Percentiles rank a stretch among this genome's conserved stretches.
These are phyloP conservation scores for Straminergon stramineum DNA, from an alignment of 225 moss, liverwort and hornwort species.

Conservation along the genomic window DNA sequence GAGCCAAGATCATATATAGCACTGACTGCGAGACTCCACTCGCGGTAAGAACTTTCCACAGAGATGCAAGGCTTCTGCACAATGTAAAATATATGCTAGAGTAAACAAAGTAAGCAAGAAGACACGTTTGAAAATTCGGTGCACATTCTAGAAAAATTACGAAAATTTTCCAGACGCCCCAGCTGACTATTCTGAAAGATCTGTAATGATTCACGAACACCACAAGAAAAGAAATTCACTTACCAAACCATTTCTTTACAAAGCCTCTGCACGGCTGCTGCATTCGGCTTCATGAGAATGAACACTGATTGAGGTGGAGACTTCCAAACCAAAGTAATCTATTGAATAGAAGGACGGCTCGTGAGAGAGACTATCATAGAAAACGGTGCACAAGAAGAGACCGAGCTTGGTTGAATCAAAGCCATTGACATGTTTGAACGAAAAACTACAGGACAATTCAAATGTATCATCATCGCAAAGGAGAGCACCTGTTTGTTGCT, in stretches of 20 bases:
- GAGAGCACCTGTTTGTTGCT: conserved; percentile 70
- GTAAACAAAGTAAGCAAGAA: not conserved
- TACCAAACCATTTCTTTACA: conserved; percentile 85
- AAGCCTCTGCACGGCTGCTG: conserved; percentile 46
- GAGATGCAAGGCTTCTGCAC: not conserved
- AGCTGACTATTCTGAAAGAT: not conserved
- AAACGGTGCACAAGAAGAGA: not conserved
- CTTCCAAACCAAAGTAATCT: conserved; percentile 90
- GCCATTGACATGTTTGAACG: not conserved
- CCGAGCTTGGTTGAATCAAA: not conserved
- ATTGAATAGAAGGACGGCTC: not conserved
- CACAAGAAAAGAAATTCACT: conserved; percentile 7
- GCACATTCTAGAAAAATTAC: not conserved
- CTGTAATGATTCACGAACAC: not conserved
- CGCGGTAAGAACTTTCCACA: not conserved
- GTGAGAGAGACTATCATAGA: not conserved
- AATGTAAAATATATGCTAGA: not conserved
- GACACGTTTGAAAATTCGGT: not conserved
- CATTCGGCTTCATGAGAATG: conserved; percentile 71
- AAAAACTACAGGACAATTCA: not conserved
- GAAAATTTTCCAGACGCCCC: not conserved
- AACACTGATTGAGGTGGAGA: conserved; percentile 75
- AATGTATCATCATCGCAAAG: not conserved
- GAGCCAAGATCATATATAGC: not conserved
- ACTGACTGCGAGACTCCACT: not conserved